phyloP scores from a whole-genome alignment of 108 stramenopile species.

The Aurantiochytrium sp. region DNA sequence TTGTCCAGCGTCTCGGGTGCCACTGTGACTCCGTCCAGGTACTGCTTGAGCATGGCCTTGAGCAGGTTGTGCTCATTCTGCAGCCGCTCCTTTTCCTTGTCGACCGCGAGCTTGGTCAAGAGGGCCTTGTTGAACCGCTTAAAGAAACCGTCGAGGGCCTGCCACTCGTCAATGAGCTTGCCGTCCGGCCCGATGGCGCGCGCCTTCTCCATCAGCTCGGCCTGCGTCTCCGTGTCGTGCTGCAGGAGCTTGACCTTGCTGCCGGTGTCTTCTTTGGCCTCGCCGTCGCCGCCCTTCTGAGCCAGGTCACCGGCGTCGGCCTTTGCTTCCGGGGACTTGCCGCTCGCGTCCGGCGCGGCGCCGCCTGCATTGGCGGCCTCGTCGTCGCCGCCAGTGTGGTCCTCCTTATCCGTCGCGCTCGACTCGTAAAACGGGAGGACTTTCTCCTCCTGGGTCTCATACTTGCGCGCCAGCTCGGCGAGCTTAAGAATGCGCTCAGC shows the following conservation, averaged over 20 bases:
- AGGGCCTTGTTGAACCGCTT: slow-evolving; percentile 63
- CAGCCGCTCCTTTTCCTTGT: slow-evolving; percentile 51
- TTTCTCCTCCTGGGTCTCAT: slow-evolving; percentile 63
- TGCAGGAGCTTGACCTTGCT: neutral
- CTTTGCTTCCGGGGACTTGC: no score
- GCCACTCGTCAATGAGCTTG: slow-evolving; percentile 32
- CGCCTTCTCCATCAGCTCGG: slow-evolving; percentile 34
- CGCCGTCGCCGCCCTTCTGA: neutral
- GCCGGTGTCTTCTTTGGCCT: neutral
- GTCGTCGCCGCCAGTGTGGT: neutral
- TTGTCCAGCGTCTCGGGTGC: slow-evolving; percentile 45
- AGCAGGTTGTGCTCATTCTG: slow-evolving; percentile 52
- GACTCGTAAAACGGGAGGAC: slow-evolving; percentile 42
- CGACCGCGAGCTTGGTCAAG: slow-evolving; percentile 57
- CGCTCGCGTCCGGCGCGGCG: no score
- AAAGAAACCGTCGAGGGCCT: slow-evolving; percentile 59
- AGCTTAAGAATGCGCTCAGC: slow-evolving; percentile 57
- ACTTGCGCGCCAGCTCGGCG: slow-evolving; percentile 54
- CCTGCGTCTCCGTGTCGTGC: neutral
- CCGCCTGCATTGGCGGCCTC: neutral
- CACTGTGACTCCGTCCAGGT: slow-evolving; percentile 56
- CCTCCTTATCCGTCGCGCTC: neutral
- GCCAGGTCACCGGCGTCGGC: no score
- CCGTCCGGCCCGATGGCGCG: slow-evolving; percentile 31
- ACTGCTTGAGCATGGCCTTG: slow-evolving; percentile 53